Percentiles rank a stretch among this genome's conserved stretches.
These are phyloP conservation scores for Conticribra guillardii DNA, from an alignment of 108 stramenopile species.

Conservation along the genomic window DNA sequence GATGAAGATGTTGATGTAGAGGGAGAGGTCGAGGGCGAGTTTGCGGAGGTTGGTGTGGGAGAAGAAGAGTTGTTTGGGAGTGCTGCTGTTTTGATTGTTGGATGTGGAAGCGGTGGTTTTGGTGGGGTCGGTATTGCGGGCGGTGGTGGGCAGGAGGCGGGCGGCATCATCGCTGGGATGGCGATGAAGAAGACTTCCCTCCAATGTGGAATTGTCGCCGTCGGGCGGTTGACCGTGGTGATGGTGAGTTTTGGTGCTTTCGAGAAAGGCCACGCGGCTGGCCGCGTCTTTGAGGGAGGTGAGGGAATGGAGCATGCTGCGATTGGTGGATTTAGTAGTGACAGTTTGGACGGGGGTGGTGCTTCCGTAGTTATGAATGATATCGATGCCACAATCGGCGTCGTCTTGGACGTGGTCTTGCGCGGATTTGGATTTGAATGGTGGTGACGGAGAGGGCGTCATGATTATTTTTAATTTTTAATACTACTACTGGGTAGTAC, in stretches of 20 bases:
- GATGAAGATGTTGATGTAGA: constrained; percentile 84
- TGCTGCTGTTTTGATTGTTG: background rate
- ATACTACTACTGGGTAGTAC: too few relatives aligned
- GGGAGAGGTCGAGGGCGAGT: constrained; percentile 76
- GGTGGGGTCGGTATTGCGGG: background rate
- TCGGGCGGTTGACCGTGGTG: background rate
- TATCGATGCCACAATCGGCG: too few relatives aligned
- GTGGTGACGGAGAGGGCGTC: too few relatives aligned
- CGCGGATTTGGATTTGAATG: too few relatives aligned
- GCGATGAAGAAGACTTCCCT: background rate
- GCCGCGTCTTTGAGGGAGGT: constrained; percentile 23
- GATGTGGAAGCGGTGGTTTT: background rate
- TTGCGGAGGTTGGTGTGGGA: constrained; percentile 55
- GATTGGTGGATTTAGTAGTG: too few relatives aligned
- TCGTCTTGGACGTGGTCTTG: too few relatives aligned
- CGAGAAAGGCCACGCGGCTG: constrained; percentile 25
- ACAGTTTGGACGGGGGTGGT: too few relatives aligned
- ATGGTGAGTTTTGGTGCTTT: constrained; percentile 19
- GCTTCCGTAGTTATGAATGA: too few relatives aligned
- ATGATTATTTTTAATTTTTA: too few relatives aligned
- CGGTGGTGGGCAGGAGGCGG: background rate
- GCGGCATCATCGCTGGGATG: too few relatives aligned
- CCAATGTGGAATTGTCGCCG: background rate
- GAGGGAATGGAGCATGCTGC: constrained; percentile 2
- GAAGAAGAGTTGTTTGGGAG: constrained; percentile 8